These are phyloP conservation scores for Paramecium biaurelia DNA, from an alignment of 73 alveolate genomes.

Conservation along the genomic window DNA sequence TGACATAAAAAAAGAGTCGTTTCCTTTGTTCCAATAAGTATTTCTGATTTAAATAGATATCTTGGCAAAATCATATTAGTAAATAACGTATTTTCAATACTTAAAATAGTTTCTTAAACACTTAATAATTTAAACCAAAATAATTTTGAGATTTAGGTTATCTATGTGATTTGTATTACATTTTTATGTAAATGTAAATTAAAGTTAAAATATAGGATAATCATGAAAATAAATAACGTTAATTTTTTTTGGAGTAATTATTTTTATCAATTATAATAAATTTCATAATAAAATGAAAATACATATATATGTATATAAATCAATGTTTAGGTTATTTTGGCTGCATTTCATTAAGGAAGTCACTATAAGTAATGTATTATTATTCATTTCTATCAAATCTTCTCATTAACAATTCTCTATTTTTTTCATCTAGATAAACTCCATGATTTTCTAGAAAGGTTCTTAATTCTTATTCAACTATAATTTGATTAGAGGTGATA, in stretches of 20 bases:
- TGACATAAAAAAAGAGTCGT: neutral
- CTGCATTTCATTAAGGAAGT: slow-evolving; percentile 27
- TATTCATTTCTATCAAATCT: slow-evolving; percentile 30
- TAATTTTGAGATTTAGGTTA: neutral
- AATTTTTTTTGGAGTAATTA: neutral
- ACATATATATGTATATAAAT: too few species aligned
- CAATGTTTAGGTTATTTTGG: slow-evolving; percentile 5
- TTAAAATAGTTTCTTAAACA: neutral
- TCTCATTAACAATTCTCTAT: neutral
- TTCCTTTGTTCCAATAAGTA: neutral
- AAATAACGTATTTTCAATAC: neutral
- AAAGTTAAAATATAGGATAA: neutral
- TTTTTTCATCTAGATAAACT: neutral
- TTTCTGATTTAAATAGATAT: neutral
- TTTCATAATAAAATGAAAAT: neutral
- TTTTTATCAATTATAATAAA: neutral
- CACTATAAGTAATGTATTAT: slow-evolving; percentile 33
- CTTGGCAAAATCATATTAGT: neutral
- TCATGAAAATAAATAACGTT: neutral
- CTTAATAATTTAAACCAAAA: neutral
- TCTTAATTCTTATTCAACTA: neutral
- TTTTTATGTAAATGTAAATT: too few species aligned
- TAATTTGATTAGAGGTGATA: neutral
- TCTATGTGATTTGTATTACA: neutral
- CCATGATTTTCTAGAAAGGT: slow-evolving; percentile 9